A percentile compares a stretch with the other conserved stretches of the same genome.
These are phyloP conservation scores for Colletotrichum tropicicola DNA, from an alignment of 2,329 filamentous ascomycete genomes.

Conservation along the genomic window DNA sequence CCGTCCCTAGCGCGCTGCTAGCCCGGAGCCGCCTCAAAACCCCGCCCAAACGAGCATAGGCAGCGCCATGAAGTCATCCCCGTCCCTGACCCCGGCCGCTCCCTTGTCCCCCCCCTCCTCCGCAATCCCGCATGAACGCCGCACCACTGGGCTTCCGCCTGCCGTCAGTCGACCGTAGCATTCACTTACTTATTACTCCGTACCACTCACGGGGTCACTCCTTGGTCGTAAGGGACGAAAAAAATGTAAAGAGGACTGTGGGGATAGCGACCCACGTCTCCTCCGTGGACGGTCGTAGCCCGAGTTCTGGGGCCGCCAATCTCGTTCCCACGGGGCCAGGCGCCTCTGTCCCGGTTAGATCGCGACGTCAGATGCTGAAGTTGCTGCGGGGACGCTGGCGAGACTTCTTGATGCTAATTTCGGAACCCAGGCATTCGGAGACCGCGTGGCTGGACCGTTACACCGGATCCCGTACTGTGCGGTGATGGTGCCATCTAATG, in stretches of 20 bases:
- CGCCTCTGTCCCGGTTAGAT: not conserved
- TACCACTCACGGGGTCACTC: constrained; percentile 8
- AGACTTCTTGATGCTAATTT: not conserved
- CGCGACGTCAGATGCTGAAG: not conserved
- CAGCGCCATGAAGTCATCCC: constrained; percentile 24
- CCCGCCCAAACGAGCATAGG: not conserved
- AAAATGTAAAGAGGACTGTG: not conserved
- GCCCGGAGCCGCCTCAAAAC: not conserved
- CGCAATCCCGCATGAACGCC: constrained; percentile 29
- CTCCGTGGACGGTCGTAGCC: constrained; percentile 4
- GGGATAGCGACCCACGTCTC: not conserved
- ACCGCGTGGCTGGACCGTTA: not conserved
- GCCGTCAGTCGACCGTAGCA: constrained; percentile 3
- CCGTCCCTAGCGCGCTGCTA: not conserved
- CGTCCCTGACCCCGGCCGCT: constrained; percentile 13
- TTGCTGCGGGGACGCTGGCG: not conserved
- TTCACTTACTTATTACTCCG: not conserved
- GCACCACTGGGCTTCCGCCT: constrained; percentile 9
- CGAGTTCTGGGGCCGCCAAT: constrained; percentile 8
- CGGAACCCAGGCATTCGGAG: constrained; percentile 9
- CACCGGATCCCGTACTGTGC: not conserved
- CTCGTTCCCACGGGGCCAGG: not conserved
- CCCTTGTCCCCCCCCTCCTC: constrained; percentile 13
- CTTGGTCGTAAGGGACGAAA: not conserved
- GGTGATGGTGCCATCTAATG: not conserved